Conservation (phyloP, 1,139 yeast genomes). For the Magnusiomyces sp. region DNA sequence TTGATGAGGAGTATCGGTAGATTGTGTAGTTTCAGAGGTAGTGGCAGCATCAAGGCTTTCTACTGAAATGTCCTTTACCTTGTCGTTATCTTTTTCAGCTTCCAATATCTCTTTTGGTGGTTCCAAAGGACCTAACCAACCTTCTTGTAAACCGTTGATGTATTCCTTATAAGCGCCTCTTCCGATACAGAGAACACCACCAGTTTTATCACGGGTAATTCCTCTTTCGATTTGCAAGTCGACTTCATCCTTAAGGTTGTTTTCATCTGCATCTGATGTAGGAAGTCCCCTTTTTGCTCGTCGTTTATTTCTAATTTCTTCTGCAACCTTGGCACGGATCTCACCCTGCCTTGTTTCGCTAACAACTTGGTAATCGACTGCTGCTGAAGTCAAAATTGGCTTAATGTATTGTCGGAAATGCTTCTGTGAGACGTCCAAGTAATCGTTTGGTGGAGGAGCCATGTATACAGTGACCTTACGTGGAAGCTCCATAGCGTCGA, state of each 20-base stretch:
- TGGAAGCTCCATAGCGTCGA: constrained; percentile 48
- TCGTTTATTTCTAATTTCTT: constrained; percentile 66
- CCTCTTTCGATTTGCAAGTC: constrained; percentile 25
- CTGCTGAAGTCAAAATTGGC: constrained; percentile 80
- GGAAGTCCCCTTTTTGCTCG: constrained; percentile 31
- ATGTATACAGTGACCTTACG: constrained; percentile 74
- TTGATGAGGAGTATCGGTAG: constrained; percentile 4
- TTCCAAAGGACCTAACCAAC: constrained; percentile 83
- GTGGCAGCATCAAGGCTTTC: constrained; percentile 2
- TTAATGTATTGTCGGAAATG: constrained; percentile 75
- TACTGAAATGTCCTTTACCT: not conserved
- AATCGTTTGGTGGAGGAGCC: constrained; percentile 96
- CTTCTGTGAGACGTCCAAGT: constrained; percentile 63
- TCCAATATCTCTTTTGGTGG: constrained; percentile 5
- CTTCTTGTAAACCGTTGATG: constrained; percentile 85
- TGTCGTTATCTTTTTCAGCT: not conserved
- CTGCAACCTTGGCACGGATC: constrained; percentile 73
- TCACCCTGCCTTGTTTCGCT: constrained; percentile 79
- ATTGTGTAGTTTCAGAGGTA: constrained; percentile 15
- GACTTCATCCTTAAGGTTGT: constrained; percentile 22
- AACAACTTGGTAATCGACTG: constrained; percentile 72
- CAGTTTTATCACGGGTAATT: constrained; percentile 34
- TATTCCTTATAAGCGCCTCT: constrained; percentile 96
- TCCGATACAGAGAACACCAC: constrained; percentile 89
- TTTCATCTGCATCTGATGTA: constrained; percentile 19